Base-by-base conservation (phyloP, 225 moss, liverwort and hornwort genomes). In the Bryoerythrophyllum caledonicum region DNA sequence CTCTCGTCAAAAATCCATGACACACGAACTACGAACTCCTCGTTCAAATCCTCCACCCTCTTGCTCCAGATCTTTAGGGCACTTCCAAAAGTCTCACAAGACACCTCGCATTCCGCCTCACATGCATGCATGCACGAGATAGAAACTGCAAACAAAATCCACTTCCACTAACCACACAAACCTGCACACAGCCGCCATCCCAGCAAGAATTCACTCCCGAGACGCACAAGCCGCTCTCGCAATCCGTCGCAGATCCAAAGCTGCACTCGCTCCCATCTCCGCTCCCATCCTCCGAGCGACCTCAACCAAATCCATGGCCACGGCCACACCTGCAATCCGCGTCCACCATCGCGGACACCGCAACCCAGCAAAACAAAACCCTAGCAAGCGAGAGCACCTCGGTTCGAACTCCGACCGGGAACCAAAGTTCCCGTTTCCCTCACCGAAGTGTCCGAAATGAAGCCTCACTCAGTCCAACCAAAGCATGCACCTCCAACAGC, bases 251-350 rank as follows among this genome's bases (percentile, higher is more conserved):
- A 63, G 78, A 78, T 81, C 72, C 72, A 62, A 41, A 72, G 56
- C 78, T 26, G 24, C 71, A 20, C 55, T 55, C 43, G 56, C 66
- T 16, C 23, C 38, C 69, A n/a, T 52, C 58, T 32, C 40, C 58
- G 24, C 57, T 32, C 32, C 32, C 71, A 16, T 74, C 54, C 58
- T 16, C 61, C 54, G 10, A 70, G 12, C 61, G 17, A 21, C 20
- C 64, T 30, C 84, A 84, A 43, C 84, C 77, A 17, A 84, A 84
- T 77, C 77, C 84, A 81, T 84, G 84, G 38, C 74, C 84, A 17
- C 77, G 84, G 53, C 23, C 64, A 35, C 58, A 81, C 77, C 80
- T 77, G 49, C 74, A 66, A 80, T 71, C 77, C 70, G 73, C 70
- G 73, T 80, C 84, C 44, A 80, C 80, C 84, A 84, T 84, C 32